Evolutionary conservation across 2,329 filamentous ascomycete species (phyloP), one percentile per base, ranked within the genome.

Genomic region (Sporothrix inflata): DNA sequence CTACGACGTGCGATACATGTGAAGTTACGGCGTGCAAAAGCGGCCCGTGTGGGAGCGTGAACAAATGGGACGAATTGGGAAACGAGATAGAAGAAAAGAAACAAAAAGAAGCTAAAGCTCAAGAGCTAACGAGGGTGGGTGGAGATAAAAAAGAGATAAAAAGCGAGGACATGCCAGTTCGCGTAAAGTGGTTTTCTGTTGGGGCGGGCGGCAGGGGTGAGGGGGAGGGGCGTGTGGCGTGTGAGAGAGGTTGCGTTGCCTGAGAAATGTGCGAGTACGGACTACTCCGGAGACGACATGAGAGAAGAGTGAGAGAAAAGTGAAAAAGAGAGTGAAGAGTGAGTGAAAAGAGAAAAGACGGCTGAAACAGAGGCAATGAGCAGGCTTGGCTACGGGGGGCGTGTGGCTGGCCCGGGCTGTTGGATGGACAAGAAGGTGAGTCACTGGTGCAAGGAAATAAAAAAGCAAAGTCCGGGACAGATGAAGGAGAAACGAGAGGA

Each of bases 141-240:
- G 66, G 66, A 42, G 49, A 69, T 45, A 5, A 11, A 30, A 30
- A 68, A 24, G 14, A 68, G 12, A 38, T 12, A 40, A 53, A 38
- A 38, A 47, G 40, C 30, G 65, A 57, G 66, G 66, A 27, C 8
- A 69, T 53, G 30, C 65, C 45, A 38, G 47, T 40, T 68, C 65
- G 65, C 65, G 65, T 68, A 53, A 40, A 40, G 65, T 55, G 47
- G 65, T 68, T 68, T 65, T 53, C 47, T 55, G 30, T 68, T 68
- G 30, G 49, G 49, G 40, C 45, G 7, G 27, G 47, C 11, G 38
- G 63, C 19, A 40, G 47, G 65, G 47, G 65, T 49, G 65, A 34
- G 24, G 34, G 34, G 34, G 21, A 49, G 8, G 14, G 24, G 12
- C 11, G 7, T 27, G 45, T 21, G 60, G 4, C 4, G 16, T 6